Evolutionary conservation across 495 filamentous ascomycete species (phyloP), one percentile per base, ranked within the genome.

Genomic region (Platismatia glauca): DNA sequence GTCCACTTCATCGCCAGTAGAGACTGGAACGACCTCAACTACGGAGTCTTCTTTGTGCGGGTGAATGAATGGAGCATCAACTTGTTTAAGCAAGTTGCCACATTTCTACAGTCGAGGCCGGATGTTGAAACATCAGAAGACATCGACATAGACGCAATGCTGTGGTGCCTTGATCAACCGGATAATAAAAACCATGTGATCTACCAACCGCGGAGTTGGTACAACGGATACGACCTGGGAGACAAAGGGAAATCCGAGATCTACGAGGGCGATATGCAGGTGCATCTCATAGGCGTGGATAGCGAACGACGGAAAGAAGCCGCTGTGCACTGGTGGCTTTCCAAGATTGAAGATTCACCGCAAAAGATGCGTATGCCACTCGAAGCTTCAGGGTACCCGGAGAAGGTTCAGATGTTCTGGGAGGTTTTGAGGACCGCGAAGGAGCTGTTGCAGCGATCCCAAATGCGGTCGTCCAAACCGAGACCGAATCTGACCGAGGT

Each of bases 21-120:
- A 60, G 81, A 84, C 72, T 76, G 73, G 71, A 79, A 83, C 66
- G 80, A 80, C 2, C 71, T 83, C 39, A 83, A 84, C 70, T 80
- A 78, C 59, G 81, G 82, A 31, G 75, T 78, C 35, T 84, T 84
- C 66, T 72, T 76, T 6, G 65, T 83, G 52, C 74, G 77, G 34
- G 76, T 63, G 7, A 71, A 72, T 55, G 67, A 68, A 20, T 83
- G 81, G 80, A 74, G 75, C 8, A 72, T 81, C 44, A 70, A 79
- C 13, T 69, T 82, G n/a, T 72, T 84, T 58, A 74, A 74, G 27
- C 72, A 73, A 39, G 72, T 75, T 8, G 59, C 82, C 6, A 69
- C 78, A 5, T 78, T 77, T 61, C 77, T 74, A 18, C 68, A 73
- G 56, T 76, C 76, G 67, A 59, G 75, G 39, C 73, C 77, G 2